Conservation (phyloP, 305 asterid genomes). For the Fraxinus xanthoxyloides region DNA sequence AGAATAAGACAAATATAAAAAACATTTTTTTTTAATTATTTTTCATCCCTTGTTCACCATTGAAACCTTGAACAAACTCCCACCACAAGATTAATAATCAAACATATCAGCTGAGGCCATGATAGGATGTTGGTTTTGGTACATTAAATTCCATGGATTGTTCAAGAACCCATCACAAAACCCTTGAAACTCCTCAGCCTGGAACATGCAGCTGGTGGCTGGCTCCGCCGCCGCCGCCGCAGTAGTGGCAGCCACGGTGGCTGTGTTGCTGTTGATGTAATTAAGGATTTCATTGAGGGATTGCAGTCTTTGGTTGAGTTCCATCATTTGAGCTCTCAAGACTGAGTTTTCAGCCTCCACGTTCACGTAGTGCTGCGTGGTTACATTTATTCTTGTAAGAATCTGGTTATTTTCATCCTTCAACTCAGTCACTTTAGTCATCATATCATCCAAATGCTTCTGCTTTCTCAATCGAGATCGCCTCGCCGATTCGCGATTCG, state of each 20-base stretch:
- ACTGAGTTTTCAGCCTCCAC: conserved; percentile 73
- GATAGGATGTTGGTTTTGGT: conserved; percentile 18
- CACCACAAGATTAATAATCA: conserved; percentile 21
- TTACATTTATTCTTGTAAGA: conserved; percentile 33
- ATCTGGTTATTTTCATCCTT: conserved; percentile 52
- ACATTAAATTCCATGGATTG: conserved; percentile 46
- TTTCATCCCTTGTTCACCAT: neutral
- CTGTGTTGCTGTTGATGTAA: conserved; percentile 36
- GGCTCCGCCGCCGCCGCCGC: neutral
- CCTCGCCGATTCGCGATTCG: conserved; percentile 90
- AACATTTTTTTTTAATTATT: neutral
- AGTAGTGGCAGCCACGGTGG: neutral
- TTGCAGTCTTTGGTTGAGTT: conserved; percentile 60
- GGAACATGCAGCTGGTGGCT: conserved; percentile 24
- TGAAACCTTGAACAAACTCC: neutral
- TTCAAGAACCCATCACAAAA: conserved; percentile 29
- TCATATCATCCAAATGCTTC: conserved; percentile 72
- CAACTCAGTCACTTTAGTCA: conserved; percentile 45
- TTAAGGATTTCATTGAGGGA: conserved; percentile 61
- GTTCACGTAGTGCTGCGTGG: conserved; percentile 41
- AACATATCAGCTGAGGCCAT: conserved; percentile 64
- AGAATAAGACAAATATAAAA: conserved; percentile 7
- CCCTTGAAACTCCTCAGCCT: conserved; percentile 22
- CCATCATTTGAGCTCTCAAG: conserved; percentile 72
- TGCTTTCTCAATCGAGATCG: conserved; percentile 85